Evolutionary conservation across 352 stramenopile genomes (phyloP), one percentile per base, ranked within the genome.

Genomic region (Thalassiosira hispida): DNA sequence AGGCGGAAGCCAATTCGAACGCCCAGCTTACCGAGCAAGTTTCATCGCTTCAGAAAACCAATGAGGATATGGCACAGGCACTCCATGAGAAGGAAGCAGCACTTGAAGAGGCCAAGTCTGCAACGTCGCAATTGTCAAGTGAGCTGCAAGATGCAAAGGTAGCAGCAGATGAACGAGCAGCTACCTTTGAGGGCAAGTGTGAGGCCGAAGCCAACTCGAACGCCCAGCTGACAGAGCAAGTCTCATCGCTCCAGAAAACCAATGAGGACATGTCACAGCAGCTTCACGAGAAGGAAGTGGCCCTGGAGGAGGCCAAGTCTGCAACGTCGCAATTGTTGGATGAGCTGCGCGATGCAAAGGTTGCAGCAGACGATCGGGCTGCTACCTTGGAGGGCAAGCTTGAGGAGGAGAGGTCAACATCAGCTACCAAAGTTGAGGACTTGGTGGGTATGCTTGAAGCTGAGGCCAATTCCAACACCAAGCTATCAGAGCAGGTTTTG

Each of bases 21-120:
- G 42, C 18, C 6, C 20, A 22, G 53, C 16, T 62, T 2, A 31
- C 16, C 4, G 53, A 31, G 2, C 16, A 38, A 18, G 16, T 62
- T 5, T 4, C 53, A 38, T 62, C 53, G 3, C 25, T 62, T 6
- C 5, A 62, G 25, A 12, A 18, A 2, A 31, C 16, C 23, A 33
- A 38, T 12, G 25, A 27, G 5, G 53, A 53, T 52, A 16, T 74
- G 14, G 55, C 18, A 12, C 40, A 33, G 4, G 4, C 14, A 1
- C n/a, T 79, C 31, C 20, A 64, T n/a, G 55, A 67, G 22, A 53
- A 73, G n/a, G 20, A 65, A 6, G n/a, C 8, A n/a, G 31, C 65
- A 33, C n/a, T 71, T 6, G 44, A 57, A 66, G 59, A 64, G 23
- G 62, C 56, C 1, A 38, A 71, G 14, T 31, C 49, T 35, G 20